Evolutionary conservation across 202 grass and related monocot species (phyloP), one percentile per base, ranked within the genome.

Genomic region (Schoenoplectus triqueter): DNA sequence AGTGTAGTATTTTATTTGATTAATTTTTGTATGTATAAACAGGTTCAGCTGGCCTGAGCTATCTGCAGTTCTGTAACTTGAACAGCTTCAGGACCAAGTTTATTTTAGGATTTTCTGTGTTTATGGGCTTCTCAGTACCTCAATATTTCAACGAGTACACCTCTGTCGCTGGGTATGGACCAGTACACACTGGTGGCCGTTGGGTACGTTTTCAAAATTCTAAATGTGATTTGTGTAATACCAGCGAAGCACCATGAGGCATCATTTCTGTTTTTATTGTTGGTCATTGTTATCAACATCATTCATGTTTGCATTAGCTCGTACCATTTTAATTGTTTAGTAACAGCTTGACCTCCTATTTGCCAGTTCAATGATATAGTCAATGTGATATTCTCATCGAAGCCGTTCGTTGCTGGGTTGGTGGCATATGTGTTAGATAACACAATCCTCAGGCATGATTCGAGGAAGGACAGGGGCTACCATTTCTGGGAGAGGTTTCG

Each of bases 401-500:
- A 95, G 85, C 90, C 93, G 5, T 93, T 95, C 0, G 93, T 95
- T 2, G 91, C 83, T 66, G 93, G 93, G 1, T 21, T 80, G 14
- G 87, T 92, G 9, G 93, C 93, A 2, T 92, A 86, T 86, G 22
- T 89, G 15, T 80, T 95, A 86, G 93, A 95, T 84, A 93, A 91
- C 77, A 95, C 93, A 15, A 75, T 93, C 66, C 89, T 82, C 68
- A 92, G 93, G 52, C 78, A 84, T 2, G 91, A 95, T 2, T 7
- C 31, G 50, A 65, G 86, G 86, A 93, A 55, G 80, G 91, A 95
- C 51, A 78, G 91, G 61, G 93, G 91, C 4, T 88, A 93, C 83
- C 93, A 95, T 90, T 95, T 95, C 87, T 93, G 93, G 93, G 89
- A 93, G 84, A 91, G 91, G 66, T 95, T 93, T 88, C 92, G 93